Evolutionary conservation across 2,329 filamentous ascomycete genomes (phyloP).

Genomic region (Claviceps purpurea): DNA sequence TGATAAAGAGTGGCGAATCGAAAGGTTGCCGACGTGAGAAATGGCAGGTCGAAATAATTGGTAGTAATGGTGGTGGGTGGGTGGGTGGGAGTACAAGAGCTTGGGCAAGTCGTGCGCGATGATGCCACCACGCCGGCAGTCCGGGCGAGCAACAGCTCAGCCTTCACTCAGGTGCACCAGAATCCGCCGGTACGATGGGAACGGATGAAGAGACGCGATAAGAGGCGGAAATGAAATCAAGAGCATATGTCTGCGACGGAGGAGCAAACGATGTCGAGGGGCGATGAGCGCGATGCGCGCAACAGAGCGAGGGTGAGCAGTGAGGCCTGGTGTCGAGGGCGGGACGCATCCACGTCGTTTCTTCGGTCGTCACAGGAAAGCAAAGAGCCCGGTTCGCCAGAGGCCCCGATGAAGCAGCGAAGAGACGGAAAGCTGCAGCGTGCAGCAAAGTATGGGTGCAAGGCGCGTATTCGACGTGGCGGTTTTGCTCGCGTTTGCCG

Average conservation of each 20-base stretch:
- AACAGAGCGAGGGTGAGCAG: neutral
- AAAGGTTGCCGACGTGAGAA: neutral
- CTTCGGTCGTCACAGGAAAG: neutral
- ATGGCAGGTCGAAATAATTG: conserved; percentile 2
- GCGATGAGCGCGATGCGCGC: conserved; percentile 2
- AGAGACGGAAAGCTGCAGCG: neutral
- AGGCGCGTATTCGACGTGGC: no score
- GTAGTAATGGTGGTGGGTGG: neutral
- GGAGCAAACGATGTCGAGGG: neutral
- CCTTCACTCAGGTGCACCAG: conserved; percentile 1
- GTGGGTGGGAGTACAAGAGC: neutral
- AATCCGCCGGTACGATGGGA: neutral
- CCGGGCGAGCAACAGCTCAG: neutral
- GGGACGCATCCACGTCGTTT: neutral
- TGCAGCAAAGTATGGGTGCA: no score
- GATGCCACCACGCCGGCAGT: conserved; percentile 4
- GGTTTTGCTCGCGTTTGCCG: no score
- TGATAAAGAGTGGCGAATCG: neutral
- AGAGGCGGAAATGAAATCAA: neutral
- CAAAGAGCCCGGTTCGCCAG: neutral
- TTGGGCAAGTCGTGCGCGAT: neutral
- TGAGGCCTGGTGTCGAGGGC: conserved; percentile 9
- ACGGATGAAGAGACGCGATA: neutral
- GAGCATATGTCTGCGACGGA: neutral
- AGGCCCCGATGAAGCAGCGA: no score